phyloP scores from a whole-genome alignment of 1,284 basidiomycete species.

The Fistulinella cinereoalba region DNA sequence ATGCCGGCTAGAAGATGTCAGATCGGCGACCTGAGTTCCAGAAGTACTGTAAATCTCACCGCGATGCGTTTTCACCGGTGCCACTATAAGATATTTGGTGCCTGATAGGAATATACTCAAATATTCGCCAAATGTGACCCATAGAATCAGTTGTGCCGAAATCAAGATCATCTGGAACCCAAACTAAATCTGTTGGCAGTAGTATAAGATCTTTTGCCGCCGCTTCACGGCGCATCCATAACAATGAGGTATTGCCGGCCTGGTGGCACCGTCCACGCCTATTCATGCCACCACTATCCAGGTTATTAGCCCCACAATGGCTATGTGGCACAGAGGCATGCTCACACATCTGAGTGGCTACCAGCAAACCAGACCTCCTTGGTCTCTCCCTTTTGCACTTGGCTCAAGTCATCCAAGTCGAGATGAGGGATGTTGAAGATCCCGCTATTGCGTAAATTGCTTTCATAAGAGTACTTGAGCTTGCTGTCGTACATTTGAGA shows the following conservation, averaged over 20 bases:
- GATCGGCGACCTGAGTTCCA: not conserved
- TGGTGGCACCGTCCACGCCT: slow-evolving; percentile 11
- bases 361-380: slow-evolving; percentile 32
- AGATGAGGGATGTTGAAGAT: not conserved
- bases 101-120: slow-evolving; percentile 21
- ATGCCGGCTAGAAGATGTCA: slow-evolving; percentile 16
- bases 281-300: slow-evolving; percentile 19
- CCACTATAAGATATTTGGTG: slow-evolving; percentile 15
- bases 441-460: not conserved
- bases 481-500: not conserved
- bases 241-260: slow-evolving; percentile 16
- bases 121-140: not conserved
- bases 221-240: slow-evolving; percentile 25
- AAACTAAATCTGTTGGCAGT: slow-evolving; percentile 15
- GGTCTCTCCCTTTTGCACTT: slow-evolving; percentile 3
- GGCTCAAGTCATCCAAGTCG: not conserved
- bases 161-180: slow-evolving; percentile 14
- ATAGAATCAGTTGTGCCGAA: slow-evolving; percentile 20
- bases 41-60: not conserved
- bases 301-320: not conserved
- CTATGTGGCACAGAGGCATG: not conserved
- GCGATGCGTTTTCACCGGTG: slow-evolving; percentile 5
- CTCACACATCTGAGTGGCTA: slow-evolving; percentile 30
- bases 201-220: slow-evolving; percentile 5
- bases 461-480: not conserved